phyloP scores from a whole-genome alignment of 257 asterid species.

The Ophiorrhiza pumila region DNA sequence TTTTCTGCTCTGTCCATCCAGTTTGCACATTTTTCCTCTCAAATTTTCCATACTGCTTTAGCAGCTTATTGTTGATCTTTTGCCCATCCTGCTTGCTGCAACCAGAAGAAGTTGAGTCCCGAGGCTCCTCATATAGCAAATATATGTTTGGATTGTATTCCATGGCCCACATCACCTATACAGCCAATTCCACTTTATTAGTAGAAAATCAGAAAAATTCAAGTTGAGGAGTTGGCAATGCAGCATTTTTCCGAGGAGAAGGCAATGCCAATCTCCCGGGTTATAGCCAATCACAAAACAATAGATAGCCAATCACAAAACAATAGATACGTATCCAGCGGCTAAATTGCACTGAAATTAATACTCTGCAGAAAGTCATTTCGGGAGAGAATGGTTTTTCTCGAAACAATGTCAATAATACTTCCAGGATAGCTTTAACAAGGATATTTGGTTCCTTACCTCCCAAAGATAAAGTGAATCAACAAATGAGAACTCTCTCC shows the following conservation, averaged over 20 bases:
- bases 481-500: constrained; percentile 88
- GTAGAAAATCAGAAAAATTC: background rate
- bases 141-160: constrained; percentile 82
- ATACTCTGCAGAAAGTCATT: background rate
- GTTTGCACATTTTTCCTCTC: constrained; percentile 73
- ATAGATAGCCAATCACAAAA: background rate
- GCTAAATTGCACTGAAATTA: background rate
- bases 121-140: constrained; percentile 55
- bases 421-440: background rate
- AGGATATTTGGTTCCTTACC: constrained; percentile 38
- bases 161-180: constrained; percentile 99
- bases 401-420: background rate
- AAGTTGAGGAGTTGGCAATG: background rate
- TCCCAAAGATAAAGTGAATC: constrained; percentile 96
- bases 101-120: constrained; percentile 29
- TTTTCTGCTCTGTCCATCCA: constrained; percentile 68
- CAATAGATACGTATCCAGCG: background rate
- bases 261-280: background rate
- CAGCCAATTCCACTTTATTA: background rate
- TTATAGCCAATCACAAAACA: background rate
- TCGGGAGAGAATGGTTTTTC: background rate
- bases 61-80: constrained; percentile 46
- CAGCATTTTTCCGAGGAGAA: constrained; percentile 1
- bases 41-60: constrained; percentile 80
- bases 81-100: constrained; percentile 29